Base-by-base conservation (phyloP, 2,329 filamentous ascomycete genomes). In the Aspergillus sp. region DNA sequence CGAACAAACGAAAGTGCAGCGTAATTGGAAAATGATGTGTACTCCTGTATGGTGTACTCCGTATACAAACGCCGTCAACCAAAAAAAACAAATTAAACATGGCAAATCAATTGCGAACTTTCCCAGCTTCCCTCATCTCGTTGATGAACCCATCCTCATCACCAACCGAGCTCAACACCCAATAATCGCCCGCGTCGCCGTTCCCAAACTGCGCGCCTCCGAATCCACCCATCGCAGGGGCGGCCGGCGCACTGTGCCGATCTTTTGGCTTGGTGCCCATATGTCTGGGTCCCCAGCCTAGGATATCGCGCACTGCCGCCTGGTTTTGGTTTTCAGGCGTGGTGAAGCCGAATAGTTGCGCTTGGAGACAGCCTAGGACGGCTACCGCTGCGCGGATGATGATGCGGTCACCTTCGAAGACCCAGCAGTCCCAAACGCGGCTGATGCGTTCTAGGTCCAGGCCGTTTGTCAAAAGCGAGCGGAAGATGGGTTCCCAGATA, bases 341-440 rank as follows among this genome's bases (percentile, higher is more conserved):
- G 19, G 58, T 60, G 43, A 73, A 63, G 4, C 63, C 62, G 43
- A 71, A 66, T 1, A 74, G 48, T 48, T 72, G 71, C 2, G 63
- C 43, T 51, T 73, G 68, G 8, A 73, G 59, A 47, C 66, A 64
- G 26, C 71, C 70, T 4, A 74, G 55, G 29, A 70, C 52, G 2
- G 70, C 71, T 33, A 73, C 68, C 2, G 69, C 71, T 2, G 71
- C 62, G 29, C 67, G 69, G 42, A 73, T 69, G 48, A 73, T 61
- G 40, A 71, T 66, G 26, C 69, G 65, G 50, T 83, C 80, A 29
- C 78, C 78, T 59, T 83, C 80, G 47, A 83, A 78, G 2, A 76
- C 73, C 62, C 77, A 80, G 44, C 81, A 74, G 56, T 83, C 80
- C 78, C 79, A 81, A 19, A 82, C 66, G 3, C 80, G 68, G 42